Conservation (phyloP, 2,329 filamentous ascomycete species). For the Capronia americana region DNA sequence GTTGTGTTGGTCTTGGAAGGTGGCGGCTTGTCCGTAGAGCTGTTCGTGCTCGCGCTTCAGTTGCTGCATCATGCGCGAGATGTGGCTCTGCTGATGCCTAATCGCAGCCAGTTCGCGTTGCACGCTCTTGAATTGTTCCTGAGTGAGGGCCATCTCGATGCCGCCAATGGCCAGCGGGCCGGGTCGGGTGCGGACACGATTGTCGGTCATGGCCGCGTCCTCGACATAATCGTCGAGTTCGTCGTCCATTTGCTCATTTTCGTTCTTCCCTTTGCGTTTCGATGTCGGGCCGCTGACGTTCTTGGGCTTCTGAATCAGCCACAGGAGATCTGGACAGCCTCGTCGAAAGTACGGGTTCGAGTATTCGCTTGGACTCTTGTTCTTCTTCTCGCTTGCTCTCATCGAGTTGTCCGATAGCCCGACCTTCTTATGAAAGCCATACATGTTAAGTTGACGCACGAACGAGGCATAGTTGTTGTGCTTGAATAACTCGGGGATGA, state of each 20-base stretch:
- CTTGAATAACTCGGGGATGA: conserved; percentile 78
- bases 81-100: conserved; percentile 83
- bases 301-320: conserved; percentile 96
- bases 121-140: conserved; percentile 78
- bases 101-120: conserved; percentile 81
- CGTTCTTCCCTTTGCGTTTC: conserved; percentile 56
- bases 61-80: conserved; percentile 79
- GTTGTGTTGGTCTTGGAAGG: conserved; percentile 89
- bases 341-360: conserved; percentile 95
- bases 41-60: conserved; percentile 86
- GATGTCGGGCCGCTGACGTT: conserved; percentile 64
- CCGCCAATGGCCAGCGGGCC: conserved; percentile 51
- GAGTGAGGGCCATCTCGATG: conserved; percentile 55
- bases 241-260: conserved; percentile 70
- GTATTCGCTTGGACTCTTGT: conserved; percentile 98
- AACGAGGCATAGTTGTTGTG: conserved; percentile 82
- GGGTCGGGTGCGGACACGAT: conserved; percentile 45
- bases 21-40: conserved; percentile 83
- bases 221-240: conserved; percentile 66
- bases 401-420: conserved; percentile 96
- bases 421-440: conserved; percentile 72
- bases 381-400: conserved; percentile 94
- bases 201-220: conserved; percentile 45
- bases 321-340: conserved; percentile 87
- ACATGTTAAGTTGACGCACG: conserved; percentile 73